Evolutionary conservation across 371 early-diverging fungal genomes (phyloP).

Genomic region (Batrachochytrium dendrobatidis): DNA sequence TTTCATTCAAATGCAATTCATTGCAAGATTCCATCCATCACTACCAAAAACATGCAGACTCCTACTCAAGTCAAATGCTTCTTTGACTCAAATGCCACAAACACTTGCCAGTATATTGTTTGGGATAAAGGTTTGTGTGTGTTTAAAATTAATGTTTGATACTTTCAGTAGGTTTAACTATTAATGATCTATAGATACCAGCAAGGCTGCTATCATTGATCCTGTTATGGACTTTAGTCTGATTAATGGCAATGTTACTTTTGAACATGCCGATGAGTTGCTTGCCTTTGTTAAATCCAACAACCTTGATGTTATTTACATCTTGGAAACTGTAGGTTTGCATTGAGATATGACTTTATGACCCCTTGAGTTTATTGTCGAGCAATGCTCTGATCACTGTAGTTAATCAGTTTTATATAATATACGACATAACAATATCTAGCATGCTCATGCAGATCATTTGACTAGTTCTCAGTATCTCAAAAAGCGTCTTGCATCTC

Average conservation of each 20-base stretch:
- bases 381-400: neutral
- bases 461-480: conserved; percentile 21
- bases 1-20: too few species aligned
- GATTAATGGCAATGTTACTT: conserved; percentile 7
- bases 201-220: conserved; percentile 20
- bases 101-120: conserved; percentile 9
- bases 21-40: too few species aligned
- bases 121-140: neutral
- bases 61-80: neutral
- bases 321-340: conserved; percentile 20
- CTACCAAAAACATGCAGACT: too few species aligned
- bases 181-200: conserved; percentile 3
- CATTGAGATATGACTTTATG: neutral
- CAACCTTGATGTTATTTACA: conserved; percentile 6
- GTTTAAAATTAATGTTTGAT: neutral
- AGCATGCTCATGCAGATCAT: conserved; percentile 13
- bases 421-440: neutral
- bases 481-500: conserved; percentile 8
- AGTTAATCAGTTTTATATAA: neutral
- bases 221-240: conserved; percentile 21
- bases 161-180: too few species aligned
- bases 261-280: conserved; percentile 13
- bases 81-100: conserved; percentile 5
- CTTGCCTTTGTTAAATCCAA: conserved; percentile 3
- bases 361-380: too few species aligned